Percentiles rank a stretch among this genome's conserved stretches.
phyloP scores from a whole-genome alignment of 1,284 basidiomycete genomes.

The Cryptococcus sp. region DNA sequence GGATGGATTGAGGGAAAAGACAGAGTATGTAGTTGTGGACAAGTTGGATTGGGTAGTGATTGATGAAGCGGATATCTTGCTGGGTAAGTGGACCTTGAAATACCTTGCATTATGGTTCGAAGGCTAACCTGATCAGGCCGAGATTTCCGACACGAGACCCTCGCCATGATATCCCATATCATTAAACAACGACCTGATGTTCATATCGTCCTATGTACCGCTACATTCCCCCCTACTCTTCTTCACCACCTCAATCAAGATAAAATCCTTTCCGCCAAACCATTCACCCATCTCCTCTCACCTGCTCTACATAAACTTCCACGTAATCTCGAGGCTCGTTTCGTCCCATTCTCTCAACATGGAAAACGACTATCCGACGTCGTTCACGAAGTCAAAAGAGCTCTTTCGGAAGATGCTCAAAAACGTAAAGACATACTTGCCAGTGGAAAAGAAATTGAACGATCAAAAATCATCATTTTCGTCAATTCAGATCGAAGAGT shows the following conservation, averaged over 20 bases:
- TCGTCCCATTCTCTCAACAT: constrained; percentile 63
- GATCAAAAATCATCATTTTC: constrained; percentile 66
- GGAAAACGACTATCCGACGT: constrained; percentile 74
- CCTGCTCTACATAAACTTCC: constrained; percentile 75
- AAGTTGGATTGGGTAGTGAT: constrained; percentile 77
- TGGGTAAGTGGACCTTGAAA: constrained; percentile 55
- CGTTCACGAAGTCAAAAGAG: constrained; percentile 62
- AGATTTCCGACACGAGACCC: constrained; percentile 70
- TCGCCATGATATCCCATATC: constrained; percentile 56
- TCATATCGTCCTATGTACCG: constrained; percentile 68
- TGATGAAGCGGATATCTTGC: constrained; percentile 84
- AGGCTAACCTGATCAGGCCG: constrained; percentile 53
- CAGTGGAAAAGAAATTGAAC: constrained; percentile 3
- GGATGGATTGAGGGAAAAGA: constrained; percentile 5
- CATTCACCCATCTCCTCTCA: constrained; percentile 61
- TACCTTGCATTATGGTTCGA: constrained; percentile 1
- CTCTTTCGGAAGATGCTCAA: constrained; percentile 67
- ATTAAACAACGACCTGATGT: constrained; percentile 43
- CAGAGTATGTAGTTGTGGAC: constrained; percentile 47
- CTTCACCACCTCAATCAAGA: constrained; percentile 59
- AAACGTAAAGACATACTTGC: constrained; percentile 21
- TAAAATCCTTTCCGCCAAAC: constrained; percentile 48
- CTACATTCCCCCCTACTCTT: constrained; percentile 76
- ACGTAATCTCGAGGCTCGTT: constrained; percentile 61
- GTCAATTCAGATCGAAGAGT: constrained; percentile 70